Evolutionary conservation across 1,284 basidiomycete species (phyloP).

Genomic region (Sphaerobolus stellatus): DNA sequence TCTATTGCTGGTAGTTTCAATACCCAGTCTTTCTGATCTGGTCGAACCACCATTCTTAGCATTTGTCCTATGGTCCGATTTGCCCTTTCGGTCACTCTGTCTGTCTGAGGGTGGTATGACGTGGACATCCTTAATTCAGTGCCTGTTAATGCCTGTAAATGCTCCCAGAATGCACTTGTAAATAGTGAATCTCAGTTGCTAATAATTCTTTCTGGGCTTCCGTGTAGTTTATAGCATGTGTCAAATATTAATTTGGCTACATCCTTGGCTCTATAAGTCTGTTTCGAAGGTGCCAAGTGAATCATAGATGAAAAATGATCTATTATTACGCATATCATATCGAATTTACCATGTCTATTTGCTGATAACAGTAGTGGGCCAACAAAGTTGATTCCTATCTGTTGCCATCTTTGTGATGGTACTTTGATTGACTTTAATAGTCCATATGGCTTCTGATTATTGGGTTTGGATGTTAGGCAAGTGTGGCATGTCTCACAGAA

Average conservation of each 20-base stretch:
- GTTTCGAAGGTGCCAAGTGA: constrained; percentile 31
- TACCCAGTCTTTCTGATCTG: constrained; percentile 41
- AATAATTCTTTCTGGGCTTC: constrained; percentile 39
- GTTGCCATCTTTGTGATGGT: constrained; percentile 35
- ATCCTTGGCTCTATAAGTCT: constrained; percentile 33
- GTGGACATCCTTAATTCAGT: constrained; percentile 40
- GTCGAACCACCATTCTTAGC: constrained; percentile 32
- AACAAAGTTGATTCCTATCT: constrained; percentile 45
- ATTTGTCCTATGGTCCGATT: constrained; percentile 41
- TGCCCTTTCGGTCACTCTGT: constrained; percentile 40
- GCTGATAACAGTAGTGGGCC: constrained; percentile 37
- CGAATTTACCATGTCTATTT: constrained; percentile 33
- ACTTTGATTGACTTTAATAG: constrained; percentile 32
- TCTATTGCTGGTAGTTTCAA: constrained; percentile 36
- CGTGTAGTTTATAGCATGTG: constrained; percentile 38
- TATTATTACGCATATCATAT: constrained; percentile 39
- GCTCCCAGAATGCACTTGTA: constrained; percentile 42
- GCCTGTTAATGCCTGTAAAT: constrained; percentile 34
- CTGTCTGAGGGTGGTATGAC: constrained; percentile 45
- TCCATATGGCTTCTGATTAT: constrained; percentile 33
- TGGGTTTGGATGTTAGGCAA: constrained; percentile 30
- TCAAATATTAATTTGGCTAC: constrained; percentile 42
- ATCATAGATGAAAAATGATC: constrained; percentile 36
- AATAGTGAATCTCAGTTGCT: constrained; percentile 44
- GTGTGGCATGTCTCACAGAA: constrained; percentile 31